Conservation (phyloP, 2,329 filamentous ascomycete genomes). For the Thermothelomyces thermophilus region DNA sequence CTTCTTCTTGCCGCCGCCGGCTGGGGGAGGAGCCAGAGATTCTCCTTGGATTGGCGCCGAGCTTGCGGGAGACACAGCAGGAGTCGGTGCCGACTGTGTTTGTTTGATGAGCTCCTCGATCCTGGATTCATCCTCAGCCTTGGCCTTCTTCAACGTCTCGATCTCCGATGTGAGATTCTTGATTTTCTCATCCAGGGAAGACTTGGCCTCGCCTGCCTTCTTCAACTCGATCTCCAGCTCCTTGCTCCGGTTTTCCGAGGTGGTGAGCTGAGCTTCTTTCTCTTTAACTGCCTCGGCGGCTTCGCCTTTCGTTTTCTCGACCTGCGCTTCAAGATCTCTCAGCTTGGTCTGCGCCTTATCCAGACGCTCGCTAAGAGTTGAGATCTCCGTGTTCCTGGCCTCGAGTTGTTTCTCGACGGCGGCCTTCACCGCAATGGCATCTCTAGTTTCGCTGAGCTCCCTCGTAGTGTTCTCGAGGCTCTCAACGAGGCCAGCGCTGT, state of each 20-base stretch:
- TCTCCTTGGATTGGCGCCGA: constrained; percentile 21
- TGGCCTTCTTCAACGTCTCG: constrained; percentile 33
- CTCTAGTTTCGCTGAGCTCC: constrained; percentile 48
- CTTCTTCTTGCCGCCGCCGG: constrained; percentile 52
- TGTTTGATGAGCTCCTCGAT: constrained; percentile 37
- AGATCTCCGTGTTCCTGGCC: constrained; percentile 42
- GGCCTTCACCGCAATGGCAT: constrained; percentile 35
- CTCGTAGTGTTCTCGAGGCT: constrained; percentile 62
- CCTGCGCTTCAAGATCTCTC: constrained; percentile 36
- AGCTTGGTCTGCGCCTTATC: constrained; percentile 40
- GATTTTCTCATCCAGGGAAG: constrained; percentile 39
- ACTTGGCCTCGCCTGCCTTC: constrained; percentile 33
- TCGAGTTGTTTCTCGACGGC: constrained; percentile 46
- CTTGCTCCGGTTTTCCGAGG: constrained; percentile 30
- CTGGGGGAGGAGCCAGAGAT: constrained; percentile 15
- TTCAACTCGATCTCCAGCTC: constrained; percentile 38
- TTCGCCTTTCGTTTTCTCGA: constrained; percentile 29
- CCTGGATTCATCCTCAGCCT: constrained; percentile 36
- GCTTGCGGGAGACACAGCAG: constrained; percentile 21
- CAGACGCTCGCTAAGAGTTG: constrained; percentile 44
- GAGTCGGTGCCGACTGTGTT: constrained; percentile 26
- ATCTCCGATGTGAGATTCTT: constrained; percentile 41
- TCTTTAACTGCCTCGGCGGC: constrained; percentile 28
- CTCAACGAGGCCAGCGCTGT: constrained; percentile 57
- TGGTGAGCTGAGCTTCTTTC: constrained; percentile 32